phyloP scores from a whole-genome alignment of 2,329 filamentous ascomycete genomes.

The Alternaria arborescens region DNA sequence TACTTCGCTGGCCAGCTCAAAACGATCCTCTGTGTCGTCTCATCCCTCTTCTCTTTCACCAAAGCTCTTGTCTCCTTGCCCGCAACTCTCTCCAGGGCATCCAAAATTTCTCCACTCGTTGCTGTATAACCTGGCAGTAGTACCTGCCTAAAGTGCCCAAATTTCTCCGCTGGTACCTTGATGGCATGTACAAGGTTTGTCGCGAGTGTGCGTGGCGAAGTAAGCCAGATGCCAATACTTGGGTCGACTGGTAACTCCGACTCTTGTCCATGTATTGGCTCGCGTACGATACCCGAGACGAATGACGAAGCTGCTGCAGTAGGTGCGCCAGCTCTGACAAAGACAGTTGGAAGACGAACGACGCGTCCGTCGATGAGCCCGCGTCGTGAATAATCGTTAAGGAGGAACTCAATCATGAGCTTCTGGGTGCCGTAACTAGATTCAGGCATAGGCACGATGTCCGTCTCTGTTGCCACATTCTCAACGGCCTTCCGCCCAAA shows the following conservation, averaged over 20 bases:
- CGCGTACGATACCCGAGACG: conserved; percentile 70
- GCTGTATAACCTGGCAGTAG: conserved; percentile 64
- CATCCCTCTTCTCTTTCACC: conserved; percentile 62
- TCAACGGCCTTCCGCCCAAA: conserved; percentile 66
- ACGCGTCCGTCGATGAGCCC: conserved; percentile 66
- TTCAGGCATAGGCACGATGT: conserved; percentile 66
- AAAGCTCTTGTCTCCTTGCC: conserved; percentile 61
- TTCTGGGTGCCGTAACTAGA: conserved; percentile 71
- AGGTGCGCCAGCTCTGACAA: conserved; percentile 67
- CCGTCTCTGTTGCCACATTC: conserved; percentile 46
- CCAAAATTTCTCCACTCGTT: conserved; percentile 65
- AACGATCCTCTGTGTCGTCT: conserved; percentile 61
- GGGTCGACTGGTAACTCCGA: conserved; percentile 61
- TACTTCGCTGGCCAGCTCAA: conserved; percentile 66
- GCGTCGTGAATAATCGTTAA: conserved; percentile 70
- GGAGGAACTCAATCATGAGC: conserved; percentile 67
- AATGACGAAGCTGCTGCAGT: conserved; percentile 71
- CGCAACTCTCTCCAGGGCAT: conserved; percentile 64
- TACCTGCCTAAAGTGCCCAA: conserved; percentile 62
- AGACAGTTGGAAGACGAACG: conserved; percentile 68
- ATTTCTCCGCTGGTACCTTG: conserved; percentile 59
- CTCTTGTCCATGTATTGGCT: conserved; percentile 65
- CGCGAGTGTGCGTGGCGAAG: conserved; percentile 63
- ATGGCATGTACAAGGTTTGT: conserved; percentile 64
- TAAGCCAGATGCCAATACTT: conserved; percentile 66